Conservation (phyloP, 1,284 basidiomycete species). For the Coriolopsis trogii region DNA sequence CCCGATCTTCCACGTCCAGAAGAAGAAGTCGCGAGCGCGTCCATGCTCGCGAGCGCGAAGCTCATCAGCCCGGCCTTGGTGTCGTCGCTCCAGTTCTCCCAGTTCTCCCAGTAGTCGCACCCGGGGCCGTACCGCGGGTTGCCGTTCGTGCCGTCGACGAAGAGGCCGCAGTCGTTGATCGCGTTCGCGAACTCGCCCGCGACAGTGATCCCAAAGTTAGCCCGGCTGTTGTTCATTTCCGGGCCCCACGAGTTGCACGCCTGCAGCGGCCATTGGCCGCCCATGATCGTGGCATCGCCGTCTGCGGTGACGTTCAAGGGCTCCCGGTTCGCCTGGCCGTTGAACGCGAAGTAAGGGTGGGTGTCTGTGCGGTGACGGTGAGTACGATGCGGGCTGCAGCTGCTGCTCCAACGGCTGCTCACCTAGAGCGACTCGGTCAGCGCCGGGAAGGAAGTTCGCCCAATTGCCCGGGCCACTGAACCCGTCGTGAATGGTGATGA, state of each 20-base stretch:
- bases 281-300: slow-evolving; percentile 33
- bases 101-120: slow-evolving; percentile 63
- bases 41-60: slow-evolving; percentile 64
- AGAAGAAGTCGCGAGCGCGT: slow-evolving; percentile 64
- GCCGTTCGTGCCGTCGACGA: slow-evolving; percentile 41
- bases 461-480: slow-evolving; percentile 39
- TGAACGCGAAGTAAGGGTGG: slow-evolving; percentile 50
- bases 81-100: slow-evolving; percentile 55
- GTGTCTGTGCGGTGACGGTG: slow-evolving; percentile 34
- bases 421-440: slow-evolving; percentile 59
- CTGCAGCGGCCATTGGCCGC: slow-evolving; percentile 33
- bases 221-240: slow-evolving; percentile 51
- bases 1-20: slow-evolving; percentile 82
- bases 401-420: slow-evolving; percentile 11
- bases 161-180: slow-evolving; percentile 52
- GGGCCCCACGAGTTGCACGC: slow-evolving; percentile 56
- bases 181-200: slow-evolving; percentile 53
- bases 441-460: slow-evolving; percentile 53
- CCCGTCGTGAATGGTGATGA: slow-evolving; percentile 57
- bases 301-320: slow-evolving; percentile 36
- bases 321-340: slow-evolving; percentile 35
- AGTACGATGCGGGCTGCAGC: slow-evolving; percentile 26
- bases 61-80: slow-evolving; percentile 59
- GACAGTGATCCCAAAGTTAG: slow-evolving; percentile 49
- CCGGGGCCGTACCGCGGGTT: slow-evolving; percentile 48